Conservation (phyloP, 31 red algal genomes). For the Odonthalia washingtoniensis region DNA sequence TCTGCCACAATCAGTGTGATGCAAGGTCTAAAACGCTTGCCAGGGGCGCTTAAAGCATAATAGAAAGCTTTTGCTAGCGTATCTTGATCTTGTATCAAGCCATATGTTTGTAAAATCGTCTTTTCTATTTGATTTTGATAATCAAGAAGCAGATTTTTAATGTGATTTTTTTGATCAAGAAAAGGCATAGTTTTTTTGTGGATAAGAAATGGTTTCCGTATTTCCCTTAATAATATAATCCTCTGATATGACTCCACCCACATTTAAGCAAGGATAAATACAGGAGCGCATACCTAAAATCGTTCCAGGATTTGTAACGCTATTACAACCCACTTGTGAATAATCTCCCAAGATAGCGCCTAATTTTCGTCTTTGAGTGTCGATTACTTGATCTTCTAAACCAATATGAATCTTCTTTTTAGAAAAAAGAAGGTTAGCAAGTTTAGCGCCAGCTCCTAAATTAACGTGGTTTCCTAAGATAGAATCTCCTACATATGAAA, state of each 20-base stretch:
- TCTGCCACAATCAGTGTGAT: background rate
- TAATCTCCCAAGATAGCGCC: constrained; percentile 11
- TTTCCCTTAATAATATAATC: too few species aligned
- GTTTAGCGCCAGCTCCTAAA: constrained; percentile 5
- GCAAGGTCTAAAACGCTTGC: too few species aligned
- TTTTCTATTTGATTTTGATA: too few species aligned
- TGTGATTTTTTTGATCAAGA: too few species aligned
- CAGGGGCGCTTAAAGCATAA: too few species aligned
- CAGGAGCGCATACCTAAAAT: background rate
- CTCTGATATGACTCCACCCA: too few species aligned
- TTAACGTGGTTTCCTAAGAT: constrained; percentile 16
- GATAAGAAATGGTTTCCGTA: too few species aligned
- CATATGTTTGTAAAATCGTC: too few species aligned
- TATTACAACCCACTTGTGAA: background rate
- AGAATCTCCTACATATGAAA: constrained; percentile 19
- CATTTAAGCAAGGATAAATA: constrained; percentile 1
- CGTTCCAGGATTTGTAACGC: background rate
- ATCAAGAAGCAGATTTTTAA: too few species aligned
- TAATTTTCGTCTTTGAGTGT: constrained; percentile 13
- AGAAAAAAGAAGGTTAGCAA: background rate
- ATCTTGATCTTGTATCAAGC: too few species aligned
- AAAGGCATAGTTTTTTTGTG: too few species aligned
- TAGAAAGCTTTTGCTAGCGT: too few species aligned
- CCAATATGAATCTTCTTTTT: background rate
- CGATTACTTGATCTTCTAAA: background rate